Base-by-base conservation (phyloP, 306 rosid species). In the Glycine tomentella region DNA sequence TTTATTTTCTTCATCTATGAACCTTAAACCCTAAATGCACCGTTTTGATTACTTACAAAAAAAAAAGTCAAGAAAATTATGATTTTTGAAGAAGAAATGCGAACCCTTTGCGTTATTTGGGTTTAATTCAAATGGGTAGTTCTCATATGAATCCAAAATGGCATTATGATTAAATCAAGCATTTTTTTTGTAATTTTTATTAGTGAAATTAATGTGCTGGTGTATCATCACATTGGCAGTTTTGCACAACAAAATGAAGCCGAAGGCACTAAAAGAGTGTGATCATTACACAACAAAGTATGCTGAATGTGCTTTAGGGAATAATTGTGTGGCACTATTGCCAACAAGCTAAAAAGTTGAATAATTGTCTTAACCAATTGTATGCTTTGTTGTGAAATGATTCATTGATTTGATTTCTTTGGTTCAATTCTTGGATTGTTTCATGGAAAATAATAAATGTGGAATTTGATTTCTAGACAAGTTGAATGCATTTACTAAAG, bases 201-300 rank as follows among this genome's bases (percentile, higher is more conserved):
- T 38, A 15, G 70, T 69, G 74, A 51, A 51, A 65, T 57, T 71
- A 40, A 72, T 49, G 38, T 38, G 15, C 5, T 57, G 25, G 10
- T 76, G 38, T 34, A 48, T 76, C 13, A n/a, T 66, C 25, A 16
- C 52, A 10, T 82, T 76, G 17, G 46, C 82, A 95, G 98, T 98
- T 69, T 73, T 95, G 72, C 88, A 98, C 31, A 93, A 97, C 89
- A 95, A 93, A 87, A 95, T 95, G 99, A 95, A 95, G 90, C 88
- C 3, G 42, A 38, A 38, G 42, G 42, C 42, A 9, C 79, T 95
- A 16, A 92, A 92, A 82, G 91, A 92, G 87, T 95, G 97, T 77
- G 91, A 88, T 81, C 82, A 75, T 50, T 92, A 83, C 86, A 90
- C 96, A 15, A 75, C 84, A 5, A 95, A 87, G 82, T 95, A 91